Evolutionary conservation across 1,284 basidiomycete species (phyloP).

Genomic region (Austroboletus sp.): DNA sequence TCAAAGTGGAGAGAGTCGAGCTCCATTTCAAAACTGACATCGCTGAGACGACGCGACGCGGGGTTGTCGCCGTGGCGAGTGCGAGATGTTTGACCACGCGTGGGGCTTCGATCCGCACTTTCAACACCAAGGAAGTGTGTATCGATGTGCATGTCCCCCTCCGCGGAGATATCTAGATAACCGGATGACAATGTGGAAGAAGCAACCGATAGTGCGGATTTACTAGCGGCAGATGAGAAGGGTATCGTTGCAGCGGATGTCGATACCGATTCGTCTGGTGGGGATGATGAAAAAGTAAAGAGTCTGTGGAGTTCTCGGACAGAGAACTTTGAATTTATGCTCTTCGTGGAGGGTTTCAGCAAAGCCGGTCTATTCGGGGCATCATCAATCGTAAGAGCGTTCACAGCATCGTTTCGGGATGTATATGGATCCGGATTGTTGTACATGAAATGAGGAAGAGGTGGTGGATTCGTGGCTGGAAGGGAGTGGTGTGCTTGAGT

Average conservation of each 20-base stretch:
- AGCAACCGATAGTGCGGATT: conserved; percentile 10
- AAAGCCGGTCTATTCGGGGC: conserved; percentile 8
- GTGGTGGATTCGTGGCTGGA: conserved; percentile 6
- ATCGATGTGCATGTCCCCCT: conserved; percentile 16
- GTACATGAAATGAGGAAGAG: conserved; percentile 6
- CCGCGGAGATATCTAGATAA: conserved; percentile 16
- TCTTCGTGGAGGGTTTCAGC: conserved; percentile 15
- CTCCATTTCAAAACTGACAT: conserved; percentile 52
- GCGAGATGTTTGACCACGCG: conserved; percentile 6
- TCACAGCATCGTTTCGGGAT: conserved; percentile 7
- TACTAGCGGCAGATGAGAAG: background rate
- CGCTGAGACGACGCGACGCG: conserved; percentile 16
- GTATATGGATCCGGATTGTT: conserved; percentile 8
- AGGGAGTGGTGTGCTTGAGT: conserved; percentile 2
- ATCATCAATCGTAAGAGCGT: conserved; percentile 19
- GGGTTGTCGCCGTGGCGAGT: background rate
- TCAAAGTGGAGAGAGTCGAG: conserved; percentile 67
- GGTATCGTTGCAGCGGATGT: conserved; percentile 2
- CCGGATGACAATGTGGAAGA: conserved; percentile 12
- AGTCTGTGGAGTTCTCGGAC: conserved; percentile 33
- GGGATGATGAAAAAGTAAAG: conserved; percentile 33
- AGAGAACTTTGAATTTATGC: conserved; percentile 20
- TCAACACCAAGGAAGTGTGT: conserved; percentile 19
- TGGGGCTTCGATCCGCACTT: conserved; percentile 8
- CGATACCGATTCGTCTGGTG: conserved; percentile 17